phyloP scores from a whole-genome alignment of 2,329 filamentous ascomycete species.

The Fusarium foetens region DNA sequence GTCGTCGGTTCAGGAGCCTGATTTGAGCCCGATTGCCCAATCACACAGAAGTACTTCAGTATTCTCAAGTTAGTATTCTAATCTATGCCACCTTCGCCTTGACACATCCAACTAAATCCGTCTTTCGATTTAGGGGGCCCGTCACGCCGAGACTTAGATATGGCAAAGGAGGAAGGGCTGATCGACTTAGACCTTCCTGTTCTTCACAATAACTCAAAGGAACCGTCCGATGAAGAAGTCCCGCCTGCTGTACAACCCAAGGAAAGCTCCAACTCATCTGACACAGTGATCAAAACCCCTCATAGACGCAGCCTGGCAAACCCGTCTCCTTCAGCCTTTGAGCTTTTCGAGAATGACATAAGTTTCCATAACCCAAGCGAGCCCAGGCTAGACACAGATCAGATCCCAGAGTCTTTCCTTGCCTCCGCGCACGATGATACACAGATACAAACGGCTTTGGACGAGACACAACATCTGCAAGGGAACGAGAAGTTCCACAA shows the following conservation, averaged over 20 bases:
- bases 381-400: neutral
- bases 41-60: slow-evolving; percentile 47
- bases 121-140: slow-evolving; percentile 10
- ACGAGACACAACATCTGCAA: slow-evolving; percentile 4
- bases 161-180: slow-evolving; percentile 5
- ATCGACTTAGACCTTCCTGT: slow-evolving; percentile 20
- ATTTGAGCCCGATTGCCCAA: slow-evolving; percentile 61
- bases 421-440: neutral
- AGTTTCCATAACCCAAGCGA: slow-evolving; percentile 40
- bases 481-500: neutral
- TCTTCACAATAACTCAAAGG: neutral
- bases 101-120: slow-evolving; percentile 15
- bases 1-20: slow-evolving; percentile 62
- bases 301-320: slow-evolving; percentile 40
- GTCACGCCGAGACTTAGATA: neutral
- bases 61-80: slow-evolving; percentile 38
- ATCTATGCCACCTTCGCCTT: slow-evolving; percentile 9
- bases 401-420: neutral
- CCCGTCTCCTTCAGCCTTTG: slow-evolving; percentile 41
- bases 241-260: neutral
- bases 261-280: slow-evolving; percentile 45
- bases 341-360: slow-evolving; percentile 49
- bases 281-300: slow-evolving; percentile 53
- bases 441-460: neutral
- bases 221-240: neutral